These are phyloP conservation scores for Corymbia calophylla DNA, from an alignment of 441 rosid species.

Conservation along the genomic window DNA sequence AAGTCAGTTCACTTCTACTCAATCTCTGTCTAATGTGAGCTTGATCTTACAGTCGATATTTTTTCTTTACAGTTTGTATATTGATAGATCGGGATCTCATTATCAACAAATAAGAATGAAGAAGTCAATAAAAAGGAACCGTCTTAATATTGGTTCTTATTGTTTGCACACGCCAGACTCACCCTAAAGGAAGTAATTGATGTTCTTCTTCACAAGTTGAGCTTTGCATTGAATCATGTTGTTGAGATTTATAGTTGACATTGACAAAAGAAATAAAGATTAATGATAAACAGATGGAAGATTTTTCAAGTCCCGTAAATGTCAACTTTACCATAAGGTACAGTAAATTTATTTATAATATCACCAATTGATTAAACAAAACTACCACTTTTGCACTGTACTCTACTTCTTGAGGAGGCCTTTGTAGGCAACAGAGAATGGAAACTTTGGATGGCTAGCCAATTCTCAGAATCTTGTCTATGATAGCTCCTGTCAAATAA, in stretches of 20 bases:
- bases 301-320: neutral
- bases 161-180: neutral
- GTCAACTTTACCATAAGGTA: neutral
- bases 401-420: neutral
- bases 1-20: neutral
- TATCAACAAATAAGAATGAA: neutral
- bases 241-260: neutral
- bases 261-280: neutral
- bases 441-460: neutral
- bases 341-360: neutral
- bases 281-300: neutral
- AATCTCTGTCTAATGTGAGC: neutral
- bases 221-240: neutral
- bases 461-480: neutral
- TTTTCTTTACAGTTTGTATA: neutral
- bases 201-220: neutral
- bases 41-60: neutral
- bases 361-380: neutral
- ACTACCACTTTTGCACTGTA: neutral
- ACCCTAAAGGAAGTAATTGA: neutral
- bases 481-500: neutral
- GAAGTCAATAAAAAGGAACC: neutral
- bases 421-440: neutral
- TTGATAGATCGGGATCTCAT: neutral
- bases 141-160: neutral